A percentile compares a stretch with the other conserved stretches of the same genome.
Evolutionary conservation across 2,329 filamentous ascomycete genomes (phyloP).

Genomic region (Raffaelea albimanens): DNA sequence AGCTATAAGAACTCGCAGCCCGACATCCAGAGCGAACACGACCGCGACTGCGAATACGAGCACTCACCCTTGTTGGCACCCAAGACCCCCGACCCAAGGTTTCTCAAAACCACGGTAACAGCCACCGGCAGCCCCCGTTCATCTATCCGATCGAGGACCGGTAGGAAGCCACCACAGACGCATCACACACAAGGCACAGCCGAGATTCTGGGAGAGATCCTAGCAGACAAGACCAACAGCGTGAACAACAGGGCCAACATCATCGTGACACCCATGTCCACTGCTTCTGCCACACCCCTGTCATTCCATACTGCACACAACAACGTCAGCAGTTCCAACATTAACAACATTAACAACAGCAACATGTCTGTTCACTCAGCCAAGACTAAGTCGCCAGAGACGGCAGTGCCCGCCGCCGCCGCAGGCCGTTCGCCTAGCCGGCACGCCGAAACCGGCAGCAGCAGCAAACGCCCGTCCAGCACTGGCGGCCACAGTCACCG

Average conservation of each 20-base stretch:
- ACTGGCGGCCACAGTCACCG: background rate
- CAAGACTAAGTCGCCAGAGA: background rate
- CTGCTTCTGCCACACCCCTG: background rate
- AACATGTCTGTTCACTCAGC: too few relatives aligned
- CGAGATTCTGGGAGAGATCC: conserved; percentile 5
- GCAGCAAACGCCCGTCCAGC: too few relatives aligned
- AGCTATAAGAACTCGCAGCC: background rate
- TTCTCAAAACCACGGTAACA: background rate
- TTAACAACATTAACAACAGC: too few relatives aligned
- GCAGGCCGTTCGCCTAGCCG: background rate
- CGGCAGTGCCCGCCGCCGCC: background rate
- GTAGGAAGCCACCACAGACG: conserved; percentile 14
- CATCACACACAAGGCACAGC: conserved; percentile 20
- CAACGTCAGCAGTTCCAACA: too few relatives aligned
- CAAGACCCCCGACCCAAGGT: background rate
- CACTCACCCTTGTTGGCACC: background rate
- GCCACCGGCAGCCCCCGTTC: background rate
- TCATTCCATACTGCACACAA: too few relatives aligned
- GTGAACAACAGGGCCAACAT: background rate
- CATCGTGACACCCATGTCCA: background rate
- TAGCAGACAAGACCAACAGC: conserved; percentile 5
- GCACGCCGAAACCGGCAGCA: too few relatives aligned
- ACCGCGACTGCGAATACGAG: background rate
- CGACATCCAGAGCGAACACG: background rate
- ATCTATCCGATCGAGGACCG: background rate